Evolutionary conservation across 208 protist species (phyloP).

Genomic region (Willaertia magna): DNA sequence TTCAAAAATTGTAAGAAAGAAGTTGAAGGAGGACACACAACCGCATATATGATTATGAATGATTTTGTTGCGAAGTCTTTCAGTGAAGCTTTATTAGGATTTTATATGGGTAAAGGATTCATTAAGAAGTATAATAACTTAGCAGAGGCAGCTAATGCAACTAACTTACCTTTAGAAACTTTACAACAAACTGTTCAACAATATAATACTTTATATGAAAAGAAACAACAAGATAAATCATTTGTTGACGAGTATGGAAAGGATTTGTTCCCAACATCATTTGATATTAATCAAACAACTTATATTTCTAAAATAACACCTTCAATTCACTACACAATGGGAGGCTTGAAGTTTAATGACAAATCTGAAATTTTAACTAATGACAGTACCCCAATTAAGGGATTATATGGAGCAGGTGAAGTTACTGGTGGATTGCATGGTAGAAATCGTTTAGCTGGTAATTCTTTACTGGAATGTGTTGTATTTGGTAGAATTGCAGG

Average conservation of each 20-base stretch:
- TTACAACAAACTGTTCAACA: conserved; percentile 36
- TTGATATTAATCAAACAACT: conserved; percentile 36
- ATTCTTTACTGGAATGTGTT: conserved; percentile 84
- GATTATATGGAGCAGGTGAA: conserved; percentile 82
- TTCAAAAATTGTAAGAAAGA: conserved; percentile 24
- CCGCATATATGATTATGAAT: conserved; percentile 44
- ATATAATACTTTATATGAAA: conserved; percentile 44
- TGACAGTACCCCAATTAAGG: conserved; percentile 36
- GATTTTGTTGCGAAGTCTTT: conserved; percentile 25
- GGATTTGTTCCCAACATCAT: conserved; percentile 51
- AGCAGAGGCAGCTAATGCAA: conserved; percentile 41
- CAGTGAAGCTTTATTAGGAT: conserved; percentile 54
- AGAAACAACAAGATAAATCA: conserved; percentile 15
- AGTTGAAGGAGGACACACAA: neutral
- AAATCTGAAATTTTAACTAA: conserved; percentile 47
- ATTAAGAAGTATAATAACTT: conserved; percentile 42
- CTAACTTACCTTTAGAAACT: conserved; percentile 20
- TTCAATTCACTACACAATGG: conserved; percentile 89
- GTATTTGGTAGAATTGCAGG: conserved; percentile 74
- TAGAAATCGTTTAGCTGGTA: conserved; percentile 78
- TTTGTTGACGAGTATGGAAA: conserved; percentile 58
- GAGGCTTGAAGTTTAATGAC: conserved; percentile 60
- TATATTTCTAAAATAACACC: conserved; percentile 67
- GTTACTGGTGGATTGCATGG: conserved; percentile 83
- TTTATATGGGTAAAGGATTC: conserved; percentile 56